Evolutionary conservation across 257 asterid genomes (phyloP).

Genomic region (Primulina tabacum): DNA sequence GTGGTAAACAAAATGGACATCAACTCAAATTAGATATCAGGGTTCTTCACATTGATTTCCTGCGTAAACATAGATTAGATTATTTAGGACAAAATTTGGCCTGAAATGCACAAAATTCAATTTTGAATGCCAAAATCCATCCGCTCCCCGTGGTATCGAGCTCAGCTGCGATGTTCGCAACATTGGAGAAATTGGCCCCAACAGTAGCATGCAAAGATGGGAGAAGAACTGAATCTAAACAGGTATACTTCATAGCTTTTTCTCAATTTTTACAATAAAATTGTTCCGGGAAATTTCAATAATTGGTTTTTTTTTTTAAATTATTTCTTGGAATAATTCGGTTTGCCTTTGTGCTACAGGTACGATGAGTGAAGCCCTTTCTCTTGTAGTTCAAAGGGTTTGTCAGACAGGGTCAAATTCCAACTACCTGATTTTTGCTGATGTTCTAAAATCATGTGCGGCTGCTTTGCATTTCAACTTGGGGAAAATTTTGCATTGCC

Average conservation of each 20-base stretch:
- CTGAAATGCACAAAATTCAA: no score
- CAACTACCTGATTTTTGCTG: constrained; percentile 46
- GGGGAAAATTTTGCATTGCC: constrained; percentile 63
- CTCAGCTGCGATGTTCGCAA: no score
- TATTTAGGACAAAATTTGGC: no score
- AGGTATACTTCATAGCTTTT: not conserved
- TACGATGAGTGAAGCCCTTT: constrained; percentile 40
- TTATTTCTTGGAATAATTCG: not conserved
- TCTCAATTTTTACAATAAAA: not conserved
- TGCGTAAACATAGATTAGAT: no score
- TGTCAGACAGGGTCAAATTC: constrained; percentile 26
- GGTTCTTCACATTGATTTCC: no score
- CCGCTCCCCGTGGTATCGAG: no score
- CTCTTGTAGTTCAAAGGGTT: constrained; percentile 35
- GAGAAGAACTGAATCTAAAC: not conserved
- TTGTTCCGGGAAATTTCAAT: no score
- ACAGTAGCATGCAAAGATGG: not conserved
- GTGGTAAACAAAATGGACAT: no score
- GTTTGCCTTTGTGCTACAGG: constrained; percentile 3
- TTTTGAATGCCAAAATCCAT: no score
- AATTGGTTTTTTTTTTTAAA: not conserved
- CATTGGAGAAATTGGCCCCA: not conserved
- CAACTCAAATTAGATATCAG: no score
- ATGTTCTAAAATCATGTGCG: constrained; percentile 64
- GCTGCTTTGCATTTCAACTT: constrained; percentile 30